These are phyloP conservation scores for Malus hybrid DNA, from an alignment of 331 rosid genomes.

Conservation along the genomic window DNA sequence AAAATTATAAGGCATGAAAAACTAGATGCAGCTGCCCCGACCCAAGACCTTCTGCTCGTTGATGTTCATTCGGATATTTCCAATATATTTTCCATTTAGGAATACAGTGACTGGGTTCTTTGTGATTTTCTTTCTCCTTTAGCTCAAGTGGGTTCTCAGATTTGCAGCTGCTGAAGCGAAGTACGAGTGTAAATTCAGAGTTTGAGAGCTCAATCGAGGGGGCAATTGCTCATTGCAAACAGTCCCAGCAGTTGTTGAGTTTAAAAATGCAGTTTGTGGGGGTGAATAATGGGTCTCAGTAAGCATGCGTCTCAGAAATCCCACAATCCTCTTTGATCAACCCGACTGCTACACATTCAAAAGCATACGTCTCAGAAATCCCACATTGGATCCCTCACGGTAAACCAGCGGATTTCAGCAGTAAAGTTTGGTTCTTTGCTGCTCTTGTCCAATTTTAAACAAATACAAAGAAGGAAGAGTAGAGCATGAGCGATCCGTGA, in stretches of 20 bases:
- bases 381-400: conserved; percentile 18
- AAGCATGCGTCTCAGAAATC: not conserved
- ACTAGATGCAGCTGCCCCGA: conserved; percentile 59
- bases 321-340: conserved; percentile 19
- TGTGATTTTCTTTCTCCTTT: conserved; percentile 58
- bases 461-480: conserved; percentile 35
- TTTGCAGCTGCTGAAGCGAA: conserved; percentile 53
- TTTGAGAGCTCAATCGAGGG: conserved; percentile 72
- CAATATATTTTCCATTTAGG: too few species aligned
- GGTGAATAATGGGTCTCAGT: not conserved
- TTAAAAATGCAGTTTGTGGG: conserved; percentile 25
- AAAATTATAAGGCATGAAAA: conserved; percentile 64
- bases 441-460: conserved; percentile 54
- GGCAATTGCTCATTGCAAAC: conserved; percentile 93
- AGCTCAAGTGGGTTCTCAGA: conserved; percentile 51
- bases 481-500: conserved; percentile 24
- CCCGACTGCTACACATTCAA: conserved; percentile 15
- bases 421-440: conserved; percentile 50
- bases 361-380: conserved; percentile 10
- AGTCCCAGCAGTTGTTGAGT: conserved; percentile 43
- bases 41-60: conserved; percentile 82
- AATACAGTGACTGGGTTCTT: too few species aligned
- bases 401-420: conserved; percentile 17
- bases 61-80: conserved; percentile 26
- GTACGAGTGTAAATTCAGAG: conserved; percentile 63